Evolutionary conservation across 331 rosid genomes (phyloP), one percentile per base, ranked within the genome.

Genomic region (Phaseolus coccineus): DNA sequence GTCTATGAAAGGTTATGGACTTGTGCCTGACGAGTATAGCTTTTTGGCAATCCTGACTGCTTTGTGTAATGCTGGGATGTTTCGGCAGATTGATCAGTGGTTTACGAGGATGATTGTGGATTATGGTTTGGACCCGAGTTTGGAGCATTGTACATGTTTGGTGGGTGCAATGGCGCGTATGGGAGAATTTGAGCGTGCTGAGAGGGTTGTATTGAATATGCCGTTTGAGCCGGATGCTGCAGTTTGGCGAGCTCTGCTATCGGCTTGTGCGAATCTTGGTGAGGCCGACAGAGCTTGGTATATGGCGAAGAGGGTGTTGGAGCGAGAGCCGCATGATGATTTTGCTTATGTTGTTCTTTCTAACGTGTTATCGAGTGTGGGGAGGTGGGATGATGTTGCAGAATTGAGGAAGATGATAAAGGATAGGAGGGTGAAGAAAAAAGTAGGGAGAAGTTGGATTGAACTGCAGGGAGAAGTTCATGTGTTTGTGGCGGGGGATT

Each of bases 91-190:
- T 46, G 86, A 88, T 10, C 27, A 6, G 57, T 95, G 97, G 97
- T 64, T 95, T 84, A 87, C 59, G 13, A 79, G 85, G 78, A 95
- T 95, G 97, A 84, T 44, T 15, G 77, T 40, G 27, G 88, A 80
- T 61, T 88, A 86, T 63, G 88, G 86, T 25, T 72, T 95, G 81
- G 89, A 91, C 55, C 98, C 98, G 0, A 77, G 74, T 19, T 75
- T 95, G 4, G 94, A 91, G 87, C 98, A 95, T 85, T 93, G 86
- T 82, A 95, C 98, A 0, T 95, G 98, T 85, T 84, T 95, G 86
- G 86, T 92, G 76, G 96, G 93, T 76, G 97, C 92, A 75, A 69
- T 88, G 82, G 94, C 95, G 4, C 91, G 97, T 56, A 86, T 79
- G 48, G 97, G 98, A 39, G 80, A 81, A 27, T 84, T 92, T 64